phyloP scores from a whole-genome alignment of 139 green algal genomes.

The Chlorella sp. region DNA sequence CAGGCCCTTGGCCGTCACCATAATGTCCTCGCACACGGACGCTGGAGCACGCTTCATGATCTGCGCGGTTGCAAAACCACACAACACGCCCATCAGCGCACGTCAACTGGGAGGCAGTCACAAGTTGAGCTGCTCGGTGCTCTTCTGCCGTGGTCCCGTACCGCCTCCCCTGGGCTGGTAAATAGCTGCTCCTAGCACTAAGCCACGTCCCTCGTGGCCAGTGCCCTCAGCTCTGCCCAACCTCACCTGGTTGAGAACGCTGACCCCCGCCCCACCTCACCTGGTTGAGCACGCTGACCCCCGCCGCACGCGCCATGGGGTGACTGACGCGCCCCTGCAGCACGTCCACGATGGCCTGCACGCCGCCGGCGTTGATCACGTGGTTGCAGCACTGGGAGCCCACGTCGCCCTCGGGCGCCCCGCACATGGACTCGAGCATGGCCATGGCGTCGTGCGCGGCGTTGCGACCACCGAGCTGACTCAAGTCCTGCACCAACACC shows the following conservation, averaged over 20 bases:
- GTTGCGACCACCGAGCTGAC: slow-evolving; percentile 27
- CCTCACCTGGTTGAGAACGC: slow-evolving; percentile 28
- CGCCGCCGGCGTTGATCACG: slow-evolving; percentile 16
- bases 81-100: too few relatives aligned
- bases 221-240: neutral
- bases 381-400: slow-evolving; percentile 2
- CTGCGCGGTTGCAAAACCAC: too few relatives aligned
- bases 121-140: too few relatives aligned
- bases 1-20: slow-evolving; percentile 13
- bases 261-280: slow-evolving; percentile 21
- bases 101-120: too few relatives aligned
- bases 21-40: slow-evolving; percentile 20
- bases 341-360: slow-evolving; percentile 17
- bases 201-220: neutral
- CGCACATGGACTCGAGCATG: neutral
- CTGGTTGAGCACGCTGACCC: slow-evolving; percentile 26
- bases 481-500: slow-evolving; percentile 39
- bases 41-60: slow-evolving; percentile 10
- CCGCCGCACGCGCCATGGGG: slow-evolving; percentile 25
- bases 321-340: slow-evolving; percentile 24
- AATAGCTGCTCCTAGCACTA: too few relatives aligned
- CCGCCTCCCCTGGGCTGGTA: too few relatives aligned
- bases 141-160: too few relatives aligned
- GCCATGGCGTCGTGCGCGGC: slow-evolving; percentile 22
- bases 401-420: slow-evolving; percentile 1